phyloP scores from a whole-genome alignment of 441 rosid species.

The Croton laevigatus region DNA sequence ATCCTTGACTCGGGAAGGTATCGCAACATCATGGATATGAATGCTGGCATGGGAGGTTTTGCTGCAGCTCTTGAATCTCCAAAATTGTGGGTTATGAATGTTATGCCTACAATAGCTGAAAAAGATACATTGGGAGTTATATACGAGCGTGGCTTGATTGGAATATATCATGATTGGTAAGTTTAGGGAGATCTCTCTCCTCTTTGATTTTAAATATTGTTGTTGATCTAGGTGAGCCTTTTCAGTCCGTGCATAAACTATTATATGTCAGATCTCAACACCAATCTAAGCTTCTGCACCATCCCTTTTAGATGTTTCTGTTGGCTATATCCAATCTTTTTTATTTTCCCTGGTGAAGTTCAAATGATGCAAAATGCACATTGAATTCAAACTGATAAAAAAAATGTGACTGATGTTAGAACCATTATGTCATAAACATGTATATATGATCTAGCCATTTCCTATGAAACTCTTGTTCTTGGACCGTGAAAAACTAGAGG shows the following conservation, averaged over 20 bases:
- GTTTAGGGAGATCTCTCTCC: constrained; percentile 12
- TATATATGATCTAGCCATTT: neutral
- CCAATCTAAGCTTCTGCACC: neutral
- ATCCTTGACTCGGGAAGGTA: constrained; percentile 76
- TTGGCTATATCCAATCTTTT: neutral
- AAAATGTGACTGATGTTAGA: neutral
- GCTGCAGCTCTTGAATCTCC: constrained; percentile 90
- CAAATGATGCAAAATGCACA: neutral
- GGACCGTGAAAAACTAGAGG: neutral
- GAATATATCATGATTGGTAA: constrained; percentile 94
- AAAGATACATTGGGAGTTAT: constrained; percentile 75
- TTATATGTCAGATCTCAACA: neutral
- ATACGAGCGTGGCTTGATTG: constrained; percentile 88
- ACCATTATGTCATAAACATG: neutral
- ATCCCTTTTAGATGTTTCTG: neutral
- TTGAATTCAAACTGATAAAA: neutral
- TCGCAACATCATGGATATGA: constrained; percentile 91
- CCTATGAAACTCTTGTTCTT: neutral
- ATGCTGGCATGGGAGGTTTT: constrained; percentile 90
- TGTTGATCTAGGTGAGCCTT: neutral
- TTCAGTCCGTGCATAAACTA: neutral
- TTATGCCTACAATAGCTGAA: constrained; percentile 61
- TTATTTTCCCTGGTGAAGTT: neutral
- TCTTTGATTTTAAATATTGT: neutral
- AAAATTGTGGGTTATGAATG: constrained; percentile 95